A percentile compares a stretch with the other conserved stretches of the same genome.
Conservation (phyloP, 179 eudicot species). For the Vitellaria paradoxa region DNA sequence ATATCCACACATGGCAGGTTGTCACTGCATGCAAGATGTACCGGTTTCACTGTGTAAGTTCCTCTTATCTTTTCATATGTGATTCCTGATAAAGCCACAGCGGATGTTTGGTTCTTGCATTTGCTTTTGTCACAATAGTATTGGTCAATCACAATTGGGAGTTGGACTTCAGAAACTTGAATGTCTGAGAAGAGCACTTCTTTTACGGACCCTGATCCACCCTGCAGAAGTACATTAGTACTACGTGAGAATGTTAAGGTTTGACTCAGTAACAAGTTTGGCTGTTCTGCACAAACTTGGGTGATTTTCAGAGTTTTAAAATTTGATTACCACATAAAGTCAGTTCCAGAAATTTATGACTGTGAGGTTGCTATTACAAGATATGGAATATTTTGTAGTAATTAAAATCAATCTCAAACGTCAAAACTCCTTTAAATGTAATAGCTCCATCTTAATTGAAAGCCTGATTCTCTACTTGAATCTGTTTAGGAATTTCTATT, state of each 20-base stretch:
- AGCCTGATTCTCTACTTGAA: slow-evolving; percentile 6
- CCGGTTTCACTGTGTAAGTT: slow-evolving; percentile 73
- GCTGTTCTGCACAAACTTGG: not conserved
- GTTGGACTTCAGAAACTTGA: slow-evolving; percentile 58
- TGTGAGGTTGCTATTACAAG: not conserved
- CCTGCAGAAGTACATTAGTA: slow-evolving; percentile 56
- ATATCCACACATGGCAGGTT: slow-evolving; percentile 59
- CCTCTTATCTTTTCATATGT: slow-evolving; percentile 68
- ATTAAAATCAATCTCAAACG: not conserved
- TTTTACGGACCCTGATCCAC: slow-evolving; percentile 77
- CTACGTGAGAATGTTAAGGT: slow-evolving; percentile 20
- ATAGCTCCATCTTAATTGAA: not conserved
- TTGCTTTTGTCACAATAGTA: slow-evolving; percentile 66
- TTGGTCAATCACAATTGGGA: slow-evolving; percentile 75
- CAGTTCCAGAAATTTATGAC: not conserved
- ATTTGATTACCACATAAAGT: not conserved
- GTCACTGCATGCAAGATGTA: slow-evolving; percentile 73
- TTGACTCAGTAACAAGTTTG: not conserved
- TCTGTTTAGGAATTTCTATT: slow-evolving; percentile 3
- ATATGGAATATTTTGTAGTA: not conserved
- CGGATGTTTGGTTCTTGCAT: slow-evolving; percentile 65
- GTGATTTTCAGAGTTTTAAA: not conserved
- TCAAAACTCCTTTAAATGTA: not conserved
- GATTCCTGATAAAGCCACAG: slow-evolving; percentile 68
- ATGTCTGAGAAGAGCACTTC: slow-evolving; percentile 65